Evolutionary conservation across 345 rosid genomes (phyloP).

Genomic region (Salix udensis): DNA sequence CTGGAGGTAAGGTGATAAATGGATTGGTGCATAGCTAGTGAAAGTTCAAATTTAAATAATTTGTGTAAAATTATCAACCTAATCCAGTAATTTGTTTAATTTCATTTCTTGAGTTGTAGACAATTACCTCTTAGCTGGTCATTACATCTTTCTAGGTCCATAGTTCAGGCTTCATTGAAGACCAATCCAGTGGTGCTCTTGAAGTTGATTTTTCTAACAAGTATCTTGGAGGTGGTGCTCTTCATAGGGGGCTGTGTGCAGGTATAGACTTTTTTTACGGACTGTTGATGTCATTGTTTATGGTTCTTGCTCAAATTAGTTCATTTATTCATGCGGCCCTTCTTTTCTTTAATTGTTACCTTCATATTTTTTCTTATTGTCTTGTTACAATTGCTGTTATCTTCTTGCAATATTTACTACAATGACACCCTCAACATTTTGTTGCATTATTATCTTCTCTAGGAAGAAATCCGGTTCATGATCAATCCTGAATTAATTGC

Average conservation of each 20-base stretch:
- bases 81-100: neutral
- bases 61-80: neutral
- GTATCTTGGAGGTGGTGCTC: constrained; percentile 90
- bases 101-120: neutral
- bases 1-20: constrained; percentile 53
- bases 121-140: neutral
- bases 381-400: neutral
- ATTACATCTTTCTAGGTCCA: constrained; percentile 40
- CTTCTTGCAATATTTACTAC: neutral
- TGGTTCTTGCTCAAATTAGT: neutral
- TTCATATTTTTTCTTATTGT: constrained; percentile 2
- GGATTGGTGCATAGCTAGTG: neutral
- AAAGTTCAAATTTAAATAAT: neutral
- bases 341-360: neutral
- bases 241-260: constrained; percentile 80
- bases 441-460: constrained; percentile 12
- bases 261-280: constrained; percentile 32
- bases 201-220: constrained; percentile 92
- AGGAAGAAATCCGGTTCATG: constrained; percentile 99
- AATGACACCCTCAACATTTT: neutral
- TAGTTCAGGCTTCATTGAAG: constrained; percentile 67
- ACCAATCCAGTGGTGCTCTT: constrained; percentile 54
- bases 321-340: neutral
- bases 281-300: neutral
- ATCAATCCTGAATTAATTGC: constrained; percentile 87